Conservation (phyloP, 192 early-diverging fungal species). For the Allomyces arbusculus region DNA sequence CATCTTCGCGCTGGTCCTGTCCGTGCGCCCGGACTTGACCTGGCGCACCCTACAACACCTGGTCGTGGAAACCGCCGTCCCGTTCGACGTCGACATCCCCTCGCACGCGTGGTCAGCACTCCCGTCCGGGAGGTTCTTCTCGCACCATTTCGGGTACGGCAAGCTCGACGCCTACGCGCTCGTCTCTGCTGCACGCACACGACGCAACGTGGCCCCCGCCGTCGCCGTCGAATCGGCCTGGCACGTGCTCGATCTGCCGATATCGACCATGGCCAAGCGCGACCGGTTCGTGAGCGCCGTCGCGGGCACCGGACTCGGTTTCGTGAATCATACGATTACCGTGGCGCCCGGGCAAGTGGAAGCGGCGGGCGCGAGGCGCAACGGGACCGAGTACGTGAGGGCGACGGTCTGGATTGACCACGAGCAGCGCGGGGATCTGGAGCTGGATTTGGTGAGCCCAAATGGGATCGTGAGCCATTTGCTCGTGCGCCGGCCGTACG, state of each 20-base stretch:
- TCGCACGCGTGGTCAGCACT: slow-evolving; percentile 34
- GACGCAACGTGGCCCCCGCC: slow-evolving; percentile 42
- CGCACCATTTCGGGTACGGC: slow-evolving; percentile 89
- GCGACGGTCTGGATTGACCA: slow-evolving; percentile 68
- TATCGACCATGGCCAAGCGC: neutral
- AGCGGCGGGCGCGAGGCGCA: slow-evolving; percentile 17
- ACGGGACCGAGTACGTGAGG: slow-evolving; percentile 63
- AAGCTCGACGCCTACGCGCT: slow-evolving; percentile 64
- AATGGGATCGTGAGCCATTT: slow-evolving; percentile 40
- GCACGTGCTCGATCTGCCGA: slow-evolving; percentile 6
- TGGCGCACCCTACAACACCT: slow-evolving; percentile 92
- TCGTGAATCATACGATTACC: slow-evolving; percentile 4
- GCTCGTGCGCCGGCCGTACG: slow-evolving; percentile 37
- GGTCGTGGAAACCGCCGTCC: slow-evolving; percentile 51
- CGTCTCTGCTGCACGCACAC: slow-evolving; percentile 54
- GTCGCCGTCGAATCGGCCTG: slow-evolving; percentile 23
- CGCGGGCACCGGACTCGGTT: neutral
- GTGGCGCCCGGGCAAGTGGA: slow-evolving; percentile 28
- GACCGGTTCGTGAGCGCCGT: too few species aligned
- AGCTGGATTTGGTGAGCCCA: slow-evolving; percentile 62
- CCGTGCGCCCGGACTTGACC: slow-evolving; percentile 69
- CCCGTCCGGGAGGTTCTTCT: slow-evolving; percentile 51
- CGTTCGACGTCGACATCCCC: slow-evolving; percentile 38
- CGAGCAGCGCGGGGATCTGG: slow-evolving; percentile 62
- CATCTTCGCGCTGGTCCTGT: slow-evolving; percentile 67